These are phyloP conservation scores for Umbelopsis sp. DNA, from an alignment of 192 early-diverging fungal species.

Conservation along the genomic window DNA sequence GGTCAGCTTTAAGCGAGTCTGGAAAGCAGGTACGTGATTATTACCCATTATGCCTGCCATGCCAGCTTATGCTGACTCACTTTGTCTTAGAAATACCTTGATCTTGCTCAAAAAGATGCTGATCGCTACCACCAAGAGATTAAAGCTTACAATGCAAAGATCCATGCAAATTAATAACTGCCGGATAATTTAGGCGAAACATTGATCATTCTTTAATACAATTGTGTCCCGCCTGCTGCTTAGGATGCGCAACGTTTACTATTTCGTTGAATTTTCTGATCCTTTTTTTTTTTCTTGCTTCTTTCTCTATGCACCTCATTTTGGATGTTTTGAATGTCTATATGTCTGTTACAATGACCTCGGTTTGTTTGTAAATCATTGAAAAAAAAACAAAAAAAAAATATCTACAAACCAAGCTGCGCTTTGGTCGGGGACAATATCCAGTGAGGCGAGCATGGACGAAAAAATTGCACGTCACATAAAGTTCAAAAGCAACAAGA, in stretches of 20 bases:
- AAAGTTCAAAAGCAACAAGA: neutral
- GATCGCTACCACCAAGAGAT: conserved; percentile 6
- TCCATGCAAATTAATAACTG: neutral
- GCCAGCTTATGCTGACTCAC: neutral
- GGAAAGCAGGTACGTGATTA: neutral
- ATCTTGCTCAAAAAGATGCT: neutral
- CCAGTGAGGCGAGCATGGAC: too few species aligned
- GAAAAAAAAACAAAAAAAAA: too few species aligned
- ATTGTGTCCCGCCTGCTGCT: neutral
- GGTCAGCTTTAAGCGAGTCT: neutral
- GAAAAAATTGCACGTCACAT: conserved; percentile 8
- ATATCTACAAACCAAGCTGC: too few species aligned
- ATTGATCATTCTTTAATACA: neutral
- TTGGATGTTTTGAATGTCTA: neutral
- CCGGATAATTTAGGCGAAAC: neutral
- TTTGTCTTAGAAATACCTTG: conserved; percentile 3
- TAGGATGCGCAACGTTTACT: neutral
- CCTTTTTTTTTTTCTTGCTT: neutral
- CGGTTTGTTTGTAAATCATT: too few species aligned
- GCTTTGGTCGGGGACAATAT: neutral
- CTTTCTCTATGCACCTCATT: neutral
- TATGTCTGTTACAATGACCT: neutral
- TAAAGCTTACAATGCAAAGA: neutral
- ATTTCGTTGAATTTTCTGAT: neutral
- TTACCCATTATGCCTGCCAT: neutral